Evolutionary conservation across 1,284 basidiomycete genomes (phyloP).

Genomic region (Heterobasidion occidentale): DNA sequence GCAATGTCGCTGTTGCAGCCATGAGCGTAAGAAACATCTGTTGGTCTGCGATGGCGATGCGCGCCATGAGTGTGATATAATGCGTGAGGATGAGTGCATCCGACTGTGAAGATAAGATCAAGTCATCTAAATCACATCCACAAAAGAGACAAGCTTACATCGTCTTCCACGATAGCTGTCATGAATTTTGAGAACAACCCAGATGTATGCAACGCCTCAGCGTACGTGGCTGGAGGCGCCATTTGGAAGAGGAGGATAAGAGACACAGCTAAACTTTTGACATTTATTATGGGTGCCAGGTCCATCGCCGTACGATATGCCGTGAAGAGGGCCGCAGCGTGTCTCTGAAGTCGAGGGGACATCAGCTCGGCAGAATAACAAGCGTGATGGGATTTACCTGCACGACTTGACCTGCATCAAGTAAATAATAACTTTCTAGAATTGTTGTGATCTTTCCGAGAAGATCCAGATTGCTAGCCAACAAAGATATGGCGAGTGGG

Average conservation of each 20-base stretch:
- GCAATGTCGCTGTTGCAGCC: conserved; percentile 42
- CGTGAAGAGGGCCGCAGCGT: conserved; percentile 44
- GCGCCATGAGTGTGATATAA: conserved; percentile 60
- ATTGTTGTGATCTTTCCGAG: conserved; percentile 61
- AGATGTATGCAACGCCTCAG: conserved; percentile 59
- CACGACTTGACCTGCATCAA: conserved; percentile 60
- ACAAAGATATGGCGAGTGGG: conserved; percentile 51
- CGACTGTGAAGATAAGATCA: conserved; percentile 26
- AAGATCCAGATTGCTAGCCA: conserved; percentile 70
- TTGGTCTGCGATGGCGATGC: conserved; percentile 56
- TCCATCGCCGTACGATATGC: conserved; percentile 43
- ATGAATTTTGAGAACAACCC: conserved; percentile 60
- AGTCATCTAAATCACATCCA: not conserved
- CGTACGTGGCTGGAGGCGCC: conserved; percentile 57
- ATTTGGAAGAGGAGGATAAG: conserved; percentile 55
- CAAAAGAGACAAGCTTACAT: conserved; percentile 31
- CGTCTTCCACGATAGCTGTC: conserved; percentile 50
- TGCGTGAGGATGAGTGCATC: conserved; percentile 52
- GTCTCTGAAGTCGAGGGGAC: conserved; percentile 28
- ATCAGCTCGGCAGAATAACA: not conserved
- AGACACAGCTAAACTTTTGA: conserved; percentile 47
- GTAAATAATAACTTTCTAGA: conserved; percentile 76
- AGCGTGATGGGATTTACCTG: conserved; percentile 39
- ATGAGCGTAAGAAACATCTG: conserved; percentile 62
- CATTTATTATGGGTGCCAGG: conserved; percentile 42